Evolutionary conservation across 805 yeast genomes (phyloP), one percentile per base, ranked within the genome.

Genomic region (Clavispora asparagi): DNA sequence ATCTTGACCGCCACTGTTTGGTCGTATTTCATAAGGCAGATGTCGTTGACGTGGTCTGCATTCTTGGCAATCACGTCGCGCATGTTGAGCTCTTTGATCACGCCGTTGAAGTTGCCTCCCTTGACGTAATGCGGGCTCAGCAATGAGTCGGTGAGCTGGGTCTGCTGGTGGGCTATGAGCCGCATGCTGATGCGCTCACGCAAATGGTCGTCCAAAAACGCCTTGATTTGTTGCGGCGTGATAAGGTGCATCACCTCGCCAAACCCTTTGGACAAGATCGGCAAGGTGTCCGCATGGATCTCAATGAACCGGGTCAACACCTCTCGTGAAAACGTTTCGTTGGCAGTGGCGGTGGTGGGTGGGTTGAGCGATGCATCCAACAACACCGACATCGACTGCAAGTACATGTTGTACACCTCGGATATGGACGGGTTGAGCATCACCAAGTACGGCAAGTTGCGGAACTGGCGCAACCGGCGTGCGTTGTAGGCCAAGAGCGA

Each of bases 371-470:
- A 61, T 10, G 71, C 71, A 6, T 58, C 57, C 42, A 68, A 56
- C 43, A 67, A 58, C 27, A 61, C 58, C 16, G 65, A 67, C 69
- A 89, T 76, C 2, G 96, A 83, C 47, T 80, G 73, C 51, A 88
- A 68, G 67, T 92, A 92, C 41, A 83, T 66, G 55, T 79, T 74
- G 68, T 89, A 88, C 19, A 87, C 83, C 55, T 79, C 80, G 10
- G 92, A 85, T 43, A 92, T 83, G 57, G 87, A 81, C 6, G 97
- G 97, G 61, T 92, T 92, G 50, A 92, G 65, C 46, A 90, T 84
- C 40, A 85, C 89, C 54, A 91, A 76, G 62, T 89, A 92, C 0
- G 97, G 97, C 45, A 92, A 68, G 39, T 76, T 71, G 51, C 92
- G 77, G 53, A 92, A 80, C 27, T 83, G 84, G 29, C 76, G 74